Conservation (phyloP, 768 basidiomycete species). For the Cystobasidium tubakii region DNA sequence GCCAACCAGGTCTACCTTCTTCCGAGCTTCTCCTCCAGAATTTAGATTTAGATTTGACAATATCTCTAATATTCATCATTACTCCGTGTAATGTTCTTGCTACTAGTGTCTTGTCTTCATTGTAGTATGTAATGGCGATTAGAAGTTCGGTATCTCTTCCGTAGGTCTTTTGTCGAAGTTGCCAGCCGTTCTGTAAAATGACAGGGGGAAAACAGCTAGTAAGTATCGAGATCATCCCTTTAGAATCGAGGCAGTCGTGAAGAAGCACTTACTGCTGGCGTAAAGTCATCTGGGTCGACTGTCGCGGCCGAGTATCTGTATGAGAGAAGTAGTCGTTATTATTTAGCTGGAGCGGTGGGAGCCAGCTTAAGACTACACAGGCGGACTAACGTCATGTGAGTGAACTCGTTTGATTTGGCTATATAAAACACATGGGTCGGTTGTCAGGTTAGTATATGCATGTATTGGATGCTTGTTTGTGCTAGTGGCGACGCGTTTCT, state of each 20-base stretch:
- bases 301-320: constrained; percentile 83
- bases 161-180: constrained; percentile 74
- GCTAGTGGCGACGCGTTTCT: not conserved
- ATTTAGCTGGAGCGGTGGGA: too few species aligned
- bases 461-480: too few species aligned
- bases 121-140: constrained; percentile 39
- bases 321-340: constrained; percentile 64
- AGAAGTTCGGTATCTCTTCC: constrained; percentile 84
- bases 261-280: constrained; percentile 52
- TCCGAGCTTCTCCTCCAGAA: constrained; percentile 80
- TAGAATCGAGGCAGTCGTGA: too few species aligned
- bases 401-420: constrained; percentile 72
- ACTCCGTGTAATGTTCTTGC: constrained; percentile 81
- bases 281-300: constrained; percentile 83
- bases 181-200: constrained; percentile 59
- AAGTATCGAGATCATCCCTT: too few species aligned
- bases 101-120: constrained; percentile 78
- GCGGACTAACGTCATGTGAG: constrained; percentile 25
- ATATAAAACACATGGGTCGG: not conserved
- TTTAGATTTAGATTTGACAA: constrained; percentile 91
- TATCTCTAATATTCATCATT: constrained; percentile 94
- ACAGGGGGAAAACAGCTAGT: not conserved
- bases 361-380: not conserved
- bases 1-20: constrained; percentile 70
- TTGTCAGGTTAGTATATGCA: not conserved